A percentile compares a stretch with the other conserved stretches of the same genome.
These are phyloP conservation scores for Styphnolobium japonicum DNA, from an alignment of 306 rosid genomes.

Conservation along the genomic window DNA sequence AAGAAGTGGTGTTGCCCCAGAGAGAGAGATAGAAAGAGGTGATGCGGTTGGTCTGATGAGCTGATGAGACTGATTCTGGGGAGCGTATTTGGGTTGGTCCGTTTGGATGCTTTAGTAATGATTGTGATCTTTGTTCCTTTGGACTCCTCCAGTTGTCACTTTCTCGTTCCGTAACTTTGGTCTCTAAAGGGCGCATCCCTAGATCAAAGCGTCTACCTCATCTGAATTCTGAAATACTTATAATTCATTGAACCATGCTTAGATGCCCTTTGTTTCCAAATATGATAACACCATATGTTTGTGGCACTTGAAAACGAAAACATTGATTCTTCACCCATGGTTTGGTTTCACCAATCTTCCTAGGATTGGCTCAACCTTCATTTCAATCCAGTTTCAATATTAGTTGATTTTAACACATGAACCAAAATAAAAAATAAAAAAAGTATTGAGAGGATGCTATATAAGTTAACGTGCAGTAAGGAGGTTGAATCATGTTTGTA, in stretches of 20 bases:
- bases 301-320: not conserved
- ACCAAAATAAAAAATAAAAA: not conserved
- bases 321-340: not conserved
- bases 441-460: not conserved
- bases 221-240: constrained; percentile 14
- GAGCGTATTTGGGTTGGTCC: constrained; percentile 33
- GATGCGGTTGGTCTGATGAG: constrained; percentile 32
- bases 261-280: not conserved
- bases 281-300: not conserved
- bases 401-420: not conserved
- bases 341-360: not conserved
- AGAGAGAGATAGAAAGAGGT: not conserved
- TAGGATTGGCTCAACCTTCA: not conserved
- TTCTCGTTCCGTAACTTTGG: constrained; percentile 42
- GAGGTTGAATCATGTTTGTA: not conserved
- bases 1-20: too few relatives aligned
- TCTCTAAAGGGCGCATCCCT: constrained; percentile 21
- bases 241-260: not conserved
- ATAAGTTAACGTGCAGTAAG: not conserved
- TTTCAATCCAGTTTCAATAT: not conserved
- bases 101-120: constrained; percentile 53
- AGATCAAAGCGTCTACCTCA: constrained; percentile 39
- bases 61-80: constrained; percentile 44
- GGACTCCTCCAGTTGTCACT: constrained; percentile 70
- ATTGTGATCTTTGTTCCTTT: constrained; percentile 73